phyloP scores from a whole-genome alignment of 1,284 basidiomycete species.

The Sporisorium exsertum region DNA sequence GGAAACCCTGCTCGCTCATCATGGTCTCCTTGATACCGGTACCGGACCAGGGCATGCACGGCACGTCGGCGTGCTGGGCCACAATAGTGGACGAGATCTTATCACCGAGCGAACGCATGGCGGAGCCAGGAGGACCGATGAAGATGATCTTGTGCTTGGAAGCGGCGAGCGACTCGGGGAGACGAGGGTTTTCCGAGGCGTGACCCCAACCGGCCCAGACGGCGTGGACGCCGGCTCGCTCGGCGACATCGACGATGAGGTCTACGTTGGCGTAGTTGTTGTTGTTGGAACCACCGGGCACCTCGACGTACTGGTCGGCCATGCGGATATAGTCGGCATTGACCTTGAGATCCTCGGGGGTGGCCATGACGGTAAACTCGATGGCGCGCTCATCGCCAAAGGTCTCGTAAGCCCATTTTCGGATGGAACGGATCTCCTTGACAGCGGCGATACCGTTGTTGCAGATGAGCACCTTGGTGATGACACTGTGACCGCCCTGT shows the following conservation, averaged over 20 bases:
- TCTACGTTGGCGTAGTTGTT: slow-evolving; percentile 99
- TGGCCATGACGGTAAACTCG: slow-evolving; percentile 99
- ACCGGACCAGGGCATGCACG: slow-evolving; percentile 99
- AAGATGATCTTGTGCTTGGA: slow-evolving; percentile 97
- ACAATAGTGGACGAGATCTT: slow-evolving; percentile 99
- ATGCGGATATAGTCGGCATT: slow-evolving; percentile 99
- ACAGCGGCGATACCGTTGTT: slow-evolving; percentile 93
- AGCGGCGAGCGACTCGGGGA: slow-evolving; percentile 93
- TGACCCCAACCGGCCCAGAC: slow-evolving; percentile 99
- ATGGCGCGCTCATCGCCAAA: slow-evolving; percentile 95
- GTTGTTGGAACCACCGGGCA: slow-evolving; percentile 97
- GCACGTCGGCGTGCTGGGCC: slow-evolving; percentile 95
- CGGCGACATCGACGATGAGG: slow-evolving; percentile 97
- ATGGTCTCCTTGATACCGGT: slow-evolving; percentile 90
- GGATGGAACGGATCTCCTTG: slow-evolving; percentile 97
- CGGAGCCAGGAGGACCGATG: slow-evolving; percentile 97
- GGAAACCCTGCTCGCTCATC: slow-evolving; percentile 87
- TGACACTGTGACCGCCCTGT: slow-evolving; percentile 96
- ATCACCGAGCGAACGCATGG: slow-evolving; percentile 98
- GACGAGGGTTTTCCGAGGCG: slow-evolving; percentile 96
- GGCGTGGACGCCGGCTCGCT: slow-evolving; percentile 95
- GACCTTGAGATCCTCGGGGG: slow-evolving; percentile 93
- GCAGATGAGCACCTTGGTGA: slow-evolving; percentile 84
- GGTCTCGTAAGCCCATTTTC: slow-evolving; percentile 99
- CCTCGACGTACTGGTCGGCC: slow-evolving; percentile 99